phyloP scores from a whole-genome alignment of 805 yeast genomes.

The Yamadazyma takamatsuzukensis region DNA sequence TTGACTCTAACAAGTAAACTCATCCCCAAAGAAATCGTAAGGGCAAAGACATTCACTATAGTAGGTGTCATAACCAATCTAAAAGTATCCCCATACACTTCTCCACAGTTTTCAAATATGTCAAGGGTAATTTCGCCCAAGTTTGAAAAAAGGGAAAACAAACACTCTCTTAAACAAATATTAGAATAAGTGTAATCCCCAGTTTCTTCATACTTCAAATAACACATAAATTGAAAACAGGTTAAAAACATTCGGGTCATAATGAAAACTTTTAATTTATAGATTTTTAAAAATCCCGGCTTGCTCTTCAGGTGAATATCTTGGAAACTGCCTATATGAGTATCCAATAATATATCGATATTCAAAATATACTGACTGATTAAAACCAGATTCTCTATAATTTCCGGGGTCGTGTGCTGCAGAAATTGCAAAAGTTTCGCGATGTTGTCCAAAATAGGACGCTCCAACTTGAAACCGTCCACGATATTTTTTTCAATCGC shows the following conservation, averaged over 20 bases:
- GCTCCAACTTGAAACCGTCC: conserved; percentile 3
- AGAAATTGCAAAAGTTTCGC: conserved; percentile 1
- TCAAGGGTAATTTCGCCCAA: conserved; percentile 4
- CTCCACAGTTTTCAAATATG: background rate
- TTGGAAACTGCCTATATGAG: background rate
- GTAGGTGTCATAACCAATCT: conserved; percentile 5
- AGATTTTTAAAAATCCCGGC: conserved; percentile 4
- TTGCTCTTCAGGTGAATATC: background rate
- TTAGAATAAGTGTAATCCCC: conserved; percentile 1
- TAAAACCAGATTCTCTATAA: too few species aligned
- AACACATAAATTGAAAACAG: conserved; percentile 2
- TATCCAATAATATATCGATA: background rate
- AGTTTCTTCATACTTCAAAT: conserved; percentile 3
- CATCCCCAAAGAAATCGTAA: conserved; percentile 1
- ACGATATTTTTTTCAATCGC: conserved; percentile 7
- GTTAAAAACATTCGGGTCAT: conserved; percentile 2
- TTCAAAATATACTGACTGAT: too few species aligned
- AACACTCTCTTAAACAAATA: conserved; percentile 2
- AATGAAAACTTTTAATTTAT: conserved; percentile 1
- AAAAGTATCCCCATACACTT: conserved; percentile 4
- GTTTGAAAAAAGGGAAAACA: background rate
- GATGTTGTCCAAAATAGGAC: conserved; percentile 1
- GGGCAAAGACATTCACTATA: conserved; percentile 2
- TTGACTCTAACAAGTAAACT: conserved; percentile 5
- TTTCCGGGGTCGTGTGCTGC: too few species aligned